Base-by-base conservation (phyloP, 1,284 basidiomycete species). In the Inonotus obliquus region DNA sequence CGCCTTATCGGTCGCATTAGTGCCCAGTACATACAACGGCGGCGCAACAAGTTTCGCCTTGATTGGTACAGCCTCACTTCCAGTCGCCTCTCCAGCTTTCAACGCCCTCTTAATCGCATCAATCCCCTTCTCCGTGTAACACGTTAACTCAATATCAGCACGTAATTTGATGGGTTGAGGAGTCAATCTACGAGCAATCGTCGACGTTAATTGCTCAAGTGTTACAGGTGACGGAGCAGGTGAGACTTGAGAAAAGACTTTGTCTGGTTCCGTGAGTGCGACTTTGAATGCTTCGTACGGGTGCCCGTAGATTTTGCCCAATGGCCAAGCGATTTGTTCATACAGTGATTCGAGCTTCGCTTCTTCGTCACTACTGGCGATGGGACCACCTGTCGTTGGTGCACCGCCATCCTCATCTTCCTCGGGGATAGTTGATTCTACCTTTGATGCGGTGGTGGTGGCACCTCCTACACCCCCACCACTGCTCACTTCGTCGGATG, bases 101-200 rank as follows among this genome's bases (percentile, higher is more conserved):
- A 99, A 81, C 0, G 97, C 96, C 60, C 87, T 88, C 77, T 95
- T 95, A 76, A 99, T 98, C 2, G 96, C 96, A 70, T 98, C 94
- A 72, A 99, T 99, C n/a, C 97, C 97, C 38, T 92, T 87, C 63
- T 95, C 96, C 4, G 91, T 91, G 76, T 98, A 99, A 76, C 96
- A 99, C 45, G 95, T 98, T 59, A 99, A 80, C 76, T 99, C 96
- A 66, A 99, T 91, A 77, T 99, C 97, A 21, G 97, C 94, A 71
- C 96, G 94, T 59, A 99, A 86, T 79, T 98, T 99, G 82, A 99
- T 96, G 11, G 97, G 96, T 75, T 99, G 97, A 13, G 96, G 97
- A 1, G 96, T 99, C 61, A 99, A 81, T 48, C 97, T 87, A 57
- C 96, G 89, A 9, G 96, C 95, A 71, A 99, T 98, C 54, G 94